Conservation (phyloP, 768 basidiomycete species). For the Lentinula aciculospora region DNA sequence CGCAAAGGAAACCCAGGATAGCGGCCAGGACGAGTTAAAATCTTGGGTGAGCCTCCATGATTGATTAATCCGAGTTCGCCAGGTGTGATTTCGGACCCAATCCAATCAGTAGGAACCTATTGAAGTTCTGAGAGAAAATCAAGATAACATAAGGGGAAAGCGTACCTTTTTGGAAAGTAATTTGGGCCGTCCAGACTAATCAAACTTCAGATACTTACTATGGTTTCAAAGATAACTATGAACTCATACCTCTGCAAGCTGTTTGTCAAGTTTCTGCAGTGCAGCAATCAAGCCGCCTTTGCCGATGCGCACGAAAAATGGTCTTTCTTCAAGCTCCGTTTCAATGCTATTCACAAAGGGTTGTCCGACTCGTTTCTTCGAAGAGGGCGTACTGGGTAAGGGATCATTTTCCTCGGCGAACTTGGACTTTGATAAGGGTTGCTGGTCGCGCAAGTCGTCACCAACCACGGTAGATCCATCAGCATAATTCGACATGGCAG, state of each 20-base stretch:
- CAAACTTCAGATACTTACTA: not conserved
- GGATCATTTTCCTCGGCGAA: not conserved
- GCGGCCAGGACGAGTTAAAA: conserved; percentile 68
- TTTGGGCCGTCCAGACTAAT: conserved; percentile 48
- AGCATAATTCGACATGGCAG: conserved; percentile 28
- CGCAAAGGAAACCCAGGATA: conserved; percentile 73
- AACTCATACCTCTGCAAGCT: conserved; percentile 45
- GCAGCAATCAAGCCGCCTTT: conserved; percentile 66
- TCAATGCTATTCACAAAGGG: conserved; percentile 31
- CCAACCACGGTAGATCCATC: conserved; percentile 43
- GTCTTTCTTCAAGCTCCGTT: conserved; percentile 48
- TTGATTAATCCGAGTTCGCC: conserved; percentile 72
- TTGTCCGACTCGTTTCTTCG: conserved; percentile 21
- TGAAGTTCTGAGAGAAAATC: not conserved
- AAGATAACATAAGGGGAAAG: not conserved
- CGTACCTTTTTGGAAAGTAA: conserved; percentile 61
- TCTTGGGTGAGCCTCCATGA: conserved; percentile 77
- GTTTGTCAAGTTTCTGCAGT: conserved; percentile 60
- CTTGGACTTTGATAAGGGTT: conserved; percentile 13
- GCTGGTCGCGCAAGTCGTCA: conserved; percentile 19
- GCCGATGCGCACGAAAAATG: conserved; percentile 67
- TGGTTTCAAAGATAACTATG: not conserved
- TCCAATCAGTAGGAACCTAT: conserved; percentile 60
- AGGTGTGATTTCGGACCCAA: conserved; percentile 65
- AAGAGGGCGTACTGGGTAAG: not conserved